These are phyloP conservation scores for Hamamelis virginiana DNA, from an alignment of 164 flowering plant species.

Conservation along the genomic window DNA sequence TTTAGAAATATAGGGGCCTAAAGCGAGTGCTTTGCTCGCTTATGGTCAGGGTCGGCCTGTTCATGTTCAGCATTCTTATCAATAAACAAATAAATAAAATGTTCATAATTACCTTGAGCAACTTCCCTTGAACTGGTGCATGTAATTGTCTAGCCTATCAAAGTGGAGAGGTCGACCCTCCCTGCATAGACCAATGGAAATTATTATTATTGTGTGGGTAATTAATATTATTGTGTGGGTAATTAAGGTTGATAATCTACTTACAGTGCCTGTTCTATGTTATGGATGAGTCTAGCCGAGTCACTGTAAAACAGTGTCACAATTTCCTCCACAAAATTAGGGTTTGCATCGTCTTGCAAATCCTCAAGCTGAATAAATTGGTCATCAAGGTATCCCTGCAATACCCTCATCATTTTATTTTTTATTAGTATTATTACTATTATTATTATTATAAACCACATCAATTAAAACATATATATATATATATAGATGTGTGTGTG, in stretches of 20 bases:
- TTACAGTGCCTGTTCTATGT: slow-evolving; percentile 45
- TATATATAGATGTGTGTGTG: no score
- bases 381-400: slow-evolving; percentile 65
- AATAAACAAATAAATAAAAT: no score
- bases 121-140: slow-evolving; percentile 53
- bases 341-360: slow-evolving; percentile 53
- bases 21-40: no score
- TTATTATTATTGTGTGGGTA: background rate
- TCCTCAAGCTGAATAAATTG: slow-evolving; percentile 61
- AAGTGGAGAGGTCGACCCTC: slow-evolving; percentile 33
- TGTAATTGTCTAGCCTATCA: slow-evolving; percentile 30
- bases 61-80: no score
- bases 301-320: slow-evolving; percentile 49
- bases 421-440: no score
- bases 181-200: slow-evolving; percentile 11
- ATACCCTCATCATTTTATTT: background rate
- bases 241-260: slow-evolving; percentile 6
- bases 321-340: slow-evolving; percentile 61
- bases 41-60: no score
- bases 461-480: no score
- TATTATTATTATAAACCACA: no score
- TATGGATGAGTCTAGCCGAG: slow-evolving; percentile 39
- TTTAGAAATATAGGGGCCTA: no score
- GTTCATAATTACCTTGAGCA: slow-evolving; percentile 59
- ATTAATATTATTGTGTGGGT: background rate